Conservation (phyloP, 1,139 yeast species). For the Saccharomyces hybrid region DNA sequence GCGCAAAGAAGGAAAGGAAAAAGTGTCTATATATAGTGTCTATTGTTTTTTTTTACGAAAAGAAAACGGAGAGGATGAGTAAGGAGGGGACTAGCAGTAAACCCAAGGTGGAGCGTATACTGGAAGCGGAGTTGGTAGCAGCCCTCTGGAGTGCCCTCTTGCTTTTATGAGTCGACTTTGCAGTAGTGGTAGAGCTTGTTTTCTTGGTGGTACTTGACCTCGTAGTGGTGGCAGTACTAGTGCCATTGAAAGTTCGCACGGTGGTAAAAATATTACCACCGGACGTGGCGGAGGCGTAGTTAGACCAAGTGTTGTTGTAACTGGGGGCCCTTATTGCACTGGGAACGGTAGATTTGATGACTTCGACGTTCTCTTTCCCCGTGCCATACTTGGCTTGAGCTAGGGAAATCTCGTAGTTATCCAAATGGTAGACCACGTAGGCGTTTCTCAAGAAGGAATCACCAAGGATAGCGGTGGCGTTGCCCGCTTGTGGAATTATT, state of each 20-base stretch:
- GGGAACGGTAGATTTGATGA: conserved; percentile 1
- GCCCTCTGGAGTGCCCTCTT: background rate
- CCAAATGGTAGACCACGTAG: conserved; percentile 73
- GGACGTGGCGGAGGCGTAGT: background rate
- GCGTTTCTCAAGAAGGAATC: conserved; percentile 68
- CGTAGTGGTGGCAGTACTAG: background rate
- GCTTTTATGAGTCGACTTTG: background rate
- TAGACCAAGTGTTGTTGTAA: conserved; percentile 3
- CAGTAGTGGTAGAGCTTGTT: background rate
- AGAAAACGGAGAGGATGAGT: background rate
- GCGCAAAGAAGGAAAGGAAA: background rate
- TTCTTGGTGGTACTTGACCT: background rate
- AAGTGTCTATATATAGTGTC: background rate
- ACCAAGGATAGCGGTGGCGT: conserved; percentile 45
- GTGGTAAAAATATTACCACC: background rate
- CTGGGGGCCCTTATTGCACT: conserved; percentile 6
- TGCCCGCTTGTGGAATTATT: conserved; percentile 27
- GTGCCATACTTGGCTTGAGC: conserved; percentile 46
- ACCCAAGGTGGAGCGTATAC: background rate
- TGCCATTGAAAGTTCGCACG: background rate
- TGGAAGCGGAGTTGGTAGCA: background rate
- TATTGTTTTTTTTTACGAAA: background rate
- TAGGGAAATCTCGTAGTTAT: conserved; percentile 52
- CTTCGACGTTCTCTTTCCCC: conserved; percentile 1
- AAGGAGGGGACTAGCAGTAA: background rate